A percentile compares a stretch with the other conserved stretches of the same genome.
Evolutionary conservation across 179 eudicot genomes (phyloP).

Genomic region (Spergularia azorica): DNA sequence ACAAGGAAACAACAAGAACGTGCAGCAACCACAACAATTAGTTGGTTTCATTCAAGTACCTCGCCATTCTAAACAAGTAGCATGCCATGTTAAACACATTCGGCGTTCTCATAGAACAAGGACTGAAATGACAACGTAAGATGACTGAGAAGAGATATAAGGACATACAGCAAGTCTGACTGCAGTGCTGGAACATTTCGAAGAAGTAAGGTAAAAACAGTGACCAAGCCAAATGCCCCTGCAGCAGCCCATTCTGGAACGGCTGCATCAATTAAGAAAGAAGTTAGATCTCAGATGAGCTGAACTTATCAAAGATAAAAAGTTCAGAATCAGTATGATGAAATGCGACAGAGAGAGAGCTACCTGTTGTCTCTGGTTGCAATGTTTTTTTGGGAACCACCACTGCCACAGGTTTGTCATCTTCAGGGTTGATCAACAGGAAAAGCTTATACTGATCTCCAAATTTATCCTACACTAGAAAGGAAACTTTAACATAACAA

Average conservation of each 20-base stretch:
- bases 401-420: constrained; percentile 95
- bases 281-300: constrained; percentile 2
- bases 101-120: neutral
- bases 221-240: constrained; percentile 90
- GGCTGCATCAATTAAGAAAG: constrained; percentile 51
- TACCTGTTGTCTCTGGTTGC: constrained; percentile 94
- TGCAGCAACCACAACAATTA: neutral
- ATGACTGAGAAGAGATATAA: constrained; percentile 11
- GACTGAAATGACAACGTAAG: neutral
- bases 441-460: constrained; percentile 87
- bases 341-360: constrained; percentile 2
- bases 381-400: constrained; percentile 88
- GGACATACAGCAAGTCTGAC: constrained; percentile 71
- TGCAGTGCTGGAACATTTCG: constrained; percentile 96
- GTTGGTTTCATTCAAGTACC: neutral
- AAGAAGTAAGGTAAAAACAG: constrained; percentile 86
- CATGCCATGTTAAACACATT: neutral
- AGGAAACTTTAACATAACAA: constrained; percentile 19
- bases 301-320: neutral
- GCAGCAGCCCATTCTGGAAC: constrained; percentile 99
- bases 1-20: neutral
- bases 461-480: constrained; percentile 67
- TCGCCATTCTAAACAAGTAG: neutral
- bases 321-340: neutral
- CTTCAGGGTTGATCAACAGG: constrained; percentile 87